Evolutionary conservation across 2,329 filamentous ascomycete genomes (phyloP), one percentile per base, ranked within the genome.

Genomic region (Hypoxylon sp.): DNA sequence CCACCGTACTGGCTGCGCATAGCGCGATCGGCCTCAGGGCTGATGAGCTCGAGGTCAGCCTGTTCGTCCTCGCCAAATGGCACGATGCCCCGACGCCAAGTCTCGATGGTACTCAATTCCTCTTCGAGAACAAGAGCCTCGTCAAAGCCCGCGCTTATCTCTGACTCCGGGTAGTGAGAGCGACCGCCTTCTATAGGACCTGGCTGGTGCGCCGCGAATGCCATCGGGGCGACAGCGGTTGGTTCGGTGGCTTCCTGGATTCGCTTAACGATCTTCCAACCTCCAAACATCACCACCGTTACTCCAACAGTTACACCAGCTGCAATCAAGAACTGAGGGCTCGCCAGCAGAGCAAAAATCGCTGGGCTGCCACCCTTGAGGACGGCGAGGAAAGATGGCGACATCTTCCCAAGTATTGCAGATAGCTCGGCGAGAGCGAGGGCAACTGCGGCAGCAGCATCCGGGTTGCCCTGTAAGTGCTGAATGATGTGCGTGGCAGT

Each of bases 251-350:
- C 77, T 59, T 86, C 85, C 65, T 81, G 80, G 72, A 98, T 93
- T 73, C 90, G 91, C 85, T 98, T 97, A 81, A 99, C 90, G 78
- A 99, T 98, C 82, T 97, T 98, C 87, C 93, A 98, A 4, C 96
- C 95, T 59, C 96, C 96, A 66, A 99, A 93, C 78, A 96, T 94
- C 74, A 99, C 93, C 7, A 98, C 90, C 0, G 96, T 98, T n/a
- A 97, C 90, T 13, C 96, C 96, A 0, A 97, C 90, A 0, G 92
- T 93, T 13, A 97, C 89, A 46, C 94, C 93, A 0, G 93, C 93
- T 3, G 94, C 94, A 74, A 99, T 97, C 69, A 98, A 87, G 77
- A 99, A 99, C 76, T 99, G 93, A 0, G 96, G 96, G 62, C 91
- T 94, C 0, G 93, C 90, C 2, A 99, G 87, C 21, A 99, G 86